Evolutionary conservation across 2,329 filamentous ascomycete species (phyloP), one percentile per base, ranked within the genome.

Genomic region (Colletotrichum acutatum): DNA sequence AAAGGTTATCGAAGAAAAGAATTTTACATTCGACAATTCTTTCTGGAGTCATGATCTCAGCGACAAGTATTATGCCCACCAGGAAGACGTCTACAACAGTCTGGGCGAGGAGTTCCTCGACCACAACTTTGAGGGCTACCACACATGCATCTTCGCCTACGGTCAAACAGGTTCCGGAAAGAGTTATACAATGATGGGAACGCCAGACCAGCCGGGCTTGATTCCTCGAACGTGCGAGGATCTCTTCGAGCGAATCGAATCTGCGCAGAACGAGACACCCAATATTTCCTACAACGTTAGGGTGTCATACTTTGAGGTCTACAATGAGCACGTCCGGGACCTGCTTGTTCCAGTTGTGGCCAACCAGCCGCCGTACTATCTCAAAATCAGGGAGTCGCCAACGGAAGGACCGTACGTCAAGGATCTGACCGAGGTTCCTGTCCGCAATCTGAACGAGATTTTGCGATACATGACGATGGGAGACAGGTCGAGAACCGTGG

Each of bases 61-160:
- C 30, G 95, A 98, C 80, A 86, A 90, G 37, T 94, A 98, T 84
- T 99, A 98, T 81, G 95, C 97, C 4, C 90, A 93, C 74, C 97
- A 99, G 82, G 94, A 95, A 78, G 94, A 98, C 78, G 93, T 99
- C 68, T 98, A 99, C 87, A 94, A 97, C 79, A 93, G 93, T 72
- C 89, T 99, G 28, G 97, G 97, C 68, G 95, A 98, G 82, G 97
- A 98, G 80, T 98, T 99, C 77, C 89, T 99, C 75, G 97, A 99
- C 83, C 97, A 99, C 88, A 99, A 99, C 85, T 99, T 99, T 79
- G 95, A 98, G 81, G 97, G 97, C 75, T 99, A 99, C 85, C 96
- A 99, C 84, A 99, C 97, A 0, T 99, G 97, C 83, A 99, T 99
- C 77, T 98, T 99, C 80, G 97, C 97, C 74, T 98, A 99, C 79